Evolutionary conservation across 2,329 filamentous ascomycete species (phyloP).

Genomic region (Sarocladium kiliense): DNA sequence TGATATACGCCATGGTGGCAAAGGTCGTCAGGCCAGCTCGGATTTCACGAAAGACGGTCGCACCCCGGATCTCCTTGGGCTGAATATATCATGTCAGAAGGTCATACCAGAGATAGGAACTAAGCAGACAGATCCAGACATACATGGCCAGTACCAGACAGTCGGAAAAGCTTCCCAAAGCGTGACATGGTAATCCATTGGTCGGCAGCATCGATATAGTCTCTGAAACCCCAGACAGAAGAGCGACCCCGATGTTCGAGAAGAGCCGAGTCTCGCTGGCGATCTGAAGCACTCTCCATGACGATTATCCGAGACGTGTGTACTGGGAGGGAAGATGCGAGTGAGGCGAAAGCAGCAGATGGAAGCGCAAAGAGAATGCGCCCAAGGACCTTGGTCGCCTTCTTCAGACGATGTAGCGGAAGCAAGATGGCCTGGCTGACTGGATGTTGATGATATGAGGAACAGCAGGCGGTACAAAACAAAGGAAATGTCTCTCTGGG

Average conservation of each 20-base stretch:
- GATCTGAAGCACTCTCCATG: constrained; percentile 4
- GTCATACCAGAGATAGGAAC: too few relatives aligned
- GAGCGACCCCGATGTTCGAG: constrained; percentile 15
- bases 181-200: constrained; percentile 33
- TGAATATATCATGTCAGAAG: constrained; percentile 25
- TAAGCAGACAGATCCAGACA: constrained; percentile 19
- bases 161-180: constrained; percentile 58
- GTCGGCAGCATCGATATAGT: constrained; percentile 30
- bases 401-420: background rate
- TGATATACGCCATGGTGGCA: constrained; percentile 81
- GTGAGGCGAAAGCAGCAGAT: background rate
- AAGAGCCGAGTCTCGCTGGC: constrained; percentile 7
- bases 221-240: constrained; percentile 26
- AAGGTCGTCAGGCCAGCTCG: constrained; percentile 77
- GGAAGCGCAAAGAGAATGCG: background rate
- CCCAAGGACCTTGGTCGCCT: background rate
- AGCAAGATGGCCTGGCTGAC: background rate
- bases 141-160: constrained; percentile 66
- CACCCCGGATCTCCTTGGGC: constrained; percentile 62
- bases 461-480: background rate
- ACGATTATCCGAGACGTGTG: too few relatives aligned
- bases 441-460: background rate
- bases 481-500: too few relatives aligned
- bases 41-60: constrained; percentile 71
- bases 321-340: too few relatives aligned